These are phyloP conservation scores for Nigrospora osmanthi DNA, from an alignment of 2,329 filamentous ascomycete genomes.

Conservation along the genomic window DNA sequence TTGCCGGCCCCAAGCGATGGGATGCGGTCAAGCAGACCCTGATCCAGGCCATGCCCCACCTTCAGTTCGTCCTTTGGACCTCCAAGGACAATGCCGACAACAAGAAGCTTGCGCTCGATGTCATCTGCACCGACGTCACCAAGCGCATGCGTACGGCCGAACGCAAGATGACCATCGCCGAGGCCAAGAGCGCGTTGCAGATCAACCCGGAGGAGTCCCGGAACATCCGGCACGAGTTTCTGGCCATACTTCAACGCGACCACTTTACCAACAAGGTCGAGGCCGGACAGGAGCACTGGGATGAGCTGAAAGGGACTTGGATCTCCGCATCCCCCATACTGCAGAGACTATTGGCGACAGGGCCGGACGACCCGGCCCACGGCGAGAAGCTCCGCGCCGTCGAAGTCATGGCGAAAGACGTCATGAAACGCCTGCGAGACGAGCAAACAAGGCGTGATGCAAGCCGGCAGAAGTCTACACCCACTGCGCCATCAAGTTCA, in stretches of 20 bases:
- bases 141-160: conserved; percentile 65
- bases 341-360: conserved; percentile 39
- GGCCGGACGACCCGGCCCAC: conserved; percentile 43
- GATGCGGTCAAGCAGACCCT: conserved; percentile 61
- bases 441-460: conserved; percentile 51
- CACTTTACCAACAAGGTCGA: conserved; percentile 69
- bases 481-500: background rate
- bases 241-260: conserved; percentile 55
- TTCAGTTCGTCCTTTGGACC: conserved; percentile 53
- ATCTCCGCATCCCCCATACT: conserved; percentile 49
- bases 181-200: conserved; percentile 58
- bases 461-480: conserved; percentile 4
- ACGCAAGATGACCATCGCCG: conserved; percentile 61
- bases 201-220: conserved; percentile 40
- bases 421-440: conserved; percentile 69
- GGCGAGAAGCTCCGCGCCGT: conserved; percentile 54
- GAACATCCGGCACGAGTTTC: conserved; percentile 57
- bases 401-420: conserved; percentile 65
- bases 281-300: conserved; percentile 64
- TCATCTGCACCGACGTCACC: conserved; percentile 74
- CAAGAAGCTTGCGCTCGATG: conserved; percentile 64
- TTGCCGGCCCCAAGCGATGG: conserved; percentile 67
- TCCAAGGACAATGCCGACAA: conserved; percentile 50
- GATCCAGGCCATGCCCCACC: conserved; percentile 54
- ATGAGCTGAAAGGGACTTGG: conserved; percentile 62